These are phyloP conservation scores for Penicillium sclerotiorum DNA, from an alignment of 2,329 filamentous ascomycete species.

Conservation along the genomic window DNA sequence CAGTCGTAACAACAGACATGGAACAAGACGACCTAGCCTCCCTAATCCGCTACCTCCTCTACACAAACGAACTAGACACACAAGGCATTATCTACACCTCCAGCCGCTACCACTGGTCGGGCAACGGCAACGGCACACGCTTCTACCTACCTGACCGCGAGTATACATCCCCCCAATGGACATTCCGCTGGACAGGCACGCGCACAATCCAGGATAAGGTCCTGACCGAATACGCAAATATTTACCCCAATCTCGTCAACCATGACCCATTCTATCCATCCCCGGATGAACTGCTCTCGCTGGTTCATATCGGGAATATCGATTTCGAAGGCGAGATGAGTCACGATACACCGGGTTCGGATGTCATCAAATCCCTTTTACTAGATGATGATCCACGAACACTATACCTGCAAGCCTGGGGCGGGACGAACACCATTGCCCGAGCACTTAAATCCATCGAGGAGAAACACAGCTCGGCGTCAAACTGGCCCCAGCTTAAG, in stretches of 20 bases:
- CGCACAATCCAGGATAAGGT: constrained; percentile 14
- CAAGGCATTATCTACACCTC: constrained; percentile 24
- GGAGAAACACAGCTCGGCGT: constrained; percentile 1
- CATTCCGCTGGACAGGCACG: constrained; percentile 15
- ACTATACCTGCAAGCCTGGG: constrained; percentile 22
- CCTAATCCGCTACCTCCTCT: constrained; percentile 15
- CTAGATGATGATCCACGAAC: constrained; percentile 18
- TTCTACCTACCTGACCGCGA: constrained; percentile 7
- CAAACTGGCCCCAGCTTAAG: constrained; percentile 5
- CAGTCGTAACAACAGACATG: constrained; percentile 16
- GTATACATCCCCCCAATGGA: constrained; percentile 5
- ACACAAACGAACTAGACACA: constrained; percentile 25
- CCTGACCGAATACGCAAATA: constrained; percentile 11
- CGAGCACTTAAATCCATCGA: constrained; percentile 19
- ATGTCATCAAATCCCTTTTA: constrained; percentile 9
- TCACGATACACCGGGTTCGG: constrained; percentile 10
- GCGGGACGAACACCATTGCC: constrained; percentile 21
- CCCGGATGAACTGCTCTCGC: constrained; percentile 10
- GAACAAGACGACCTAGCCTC: constrained; percentile 18
- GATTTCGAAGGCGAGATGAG: constrained; percentile 17
- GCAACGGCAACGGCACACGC: constrained; percentile 20
- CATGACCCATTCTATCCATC: constrained; percentile 15
- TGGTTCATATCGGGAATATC: constrained; percentile 15
- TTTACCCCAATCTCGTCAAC: constrained; percentile 12
- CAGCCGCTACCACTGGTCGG: constrained; percentile 23